Evolutionary conservation across 257 asterid species (phyloP), one percentile per base, ranked within the genome.

Genomic region (Fraxinus pennsylvanica): DNA sequence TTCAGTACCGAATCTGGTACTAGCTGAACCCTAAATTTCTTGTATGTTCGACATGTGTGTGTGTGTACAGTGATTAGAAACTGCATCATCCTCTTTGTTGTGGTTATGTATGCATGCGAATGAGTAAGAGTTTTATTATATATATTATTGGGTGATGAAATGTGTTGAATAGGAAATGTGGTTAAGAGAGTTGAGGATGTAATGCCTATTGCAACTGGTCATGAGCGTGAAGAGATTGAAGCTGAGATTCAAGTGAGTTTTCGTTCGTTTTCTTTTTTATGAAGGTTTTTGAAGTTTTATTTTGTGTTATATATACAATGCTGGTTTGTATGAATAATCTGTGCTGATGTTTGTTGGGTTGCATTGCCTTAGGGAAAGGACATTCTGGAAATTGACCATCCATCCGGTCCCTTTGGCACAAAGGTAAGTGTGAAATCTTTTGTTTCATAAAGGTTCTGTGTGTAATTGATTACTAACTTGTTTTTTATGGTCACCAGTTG

Each of bases 361-460:
- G 57, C 70, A 52, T 21, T 27, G 76, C 30, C 38, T 77, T 68
- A 92, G 97, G 98, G 97, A 80, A 86, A 79, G 83, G 88, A 90
- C 54, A 22, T 94, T 80, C 83, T 87, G 78, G 91, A 83, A 39
- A 91, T 92, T 57, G 82, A 92, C 88, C 77, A 79, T 69, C 97
- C 97, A 14, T 85, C 73, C 4, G 98, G 98, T 82, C 98, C 98
- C 68, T 94, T 94, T 76, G 98, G 98, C 59, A 92, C 98, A 14
- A 91, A 94, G 97, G 97, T 94, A 76, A 83, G 91, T 81, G 29
- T 61, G 35, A 25, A 25, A 75, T 32, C 66, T 76, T 43, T n/a
- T 61, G 9, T 73, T 30, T 61, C 25, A 10, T 63, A 12, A 35
- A 27, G 33, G 38, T 61, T 32, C 12, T 30, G 72, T 54, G 21